Conservation (phyloP, 163 green algal genomes). For the Chlamydomonas reinhardtii region DNA sequence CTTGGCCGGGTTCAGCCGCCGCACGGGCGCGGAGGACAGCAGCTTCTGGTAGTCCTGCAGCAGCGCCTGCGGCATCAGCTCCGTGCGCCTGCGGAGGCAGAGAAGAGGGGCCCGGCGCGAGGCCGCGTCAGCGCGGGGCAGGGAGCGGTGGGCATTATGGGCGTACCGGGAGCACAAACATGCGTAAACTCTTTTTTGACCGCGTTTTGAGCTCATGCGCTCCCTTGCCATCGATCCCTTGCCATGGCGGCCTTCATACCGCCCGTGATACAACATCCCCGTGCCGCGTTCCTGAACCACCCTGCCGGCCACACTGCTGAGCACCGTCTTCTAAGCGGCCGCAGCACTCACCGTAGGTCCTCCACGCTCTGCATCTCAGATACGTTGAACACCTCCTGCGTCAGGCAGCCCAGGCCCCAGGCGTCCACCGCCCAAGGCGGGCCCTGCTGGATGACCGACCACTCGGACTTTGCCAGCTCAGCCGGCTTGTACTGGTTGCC, state of each 20-base stretch:
- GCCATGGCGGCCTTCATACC: too few relatives aligned
- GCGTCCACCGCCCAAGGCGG: constrained; percentile 95
- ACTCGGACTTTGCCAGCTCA: constrained; percentile 87
- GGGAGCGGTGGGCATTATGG: too few relatives aligned
- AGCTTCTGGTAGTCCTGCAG: constrained; percentile 95
- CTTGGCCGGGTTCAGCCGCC: constrained; percentile 92
- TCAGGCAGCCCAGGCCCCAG: constrained; percentile 98
- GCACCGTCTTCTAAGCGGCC: not conserved
- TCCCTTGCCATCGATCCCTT: too few relatives aligned
- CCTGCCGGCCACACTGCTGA: not conserved
- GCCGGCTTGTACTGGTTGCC: constrained; percentile 91
- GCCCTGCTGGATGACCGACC: constrained; percentile 75
- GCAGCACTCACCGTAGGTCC: constrained; percentile 47
- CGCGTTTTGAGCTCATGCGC: too few relatives aligned
- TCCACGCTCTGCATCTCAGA: constrained; percentile 59
- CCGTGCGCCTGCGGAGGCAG: constrained; percentile 71
- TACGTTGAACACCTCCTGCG: constrained; percentile 91
- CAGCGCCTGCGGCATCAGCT: constrained; percentile 87
- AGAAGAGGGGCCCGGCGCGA: too few relatives aligned
- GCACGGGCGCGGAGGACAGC: constrained; percentile 78
- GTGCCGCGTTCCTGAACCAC: too few relatives aligned
- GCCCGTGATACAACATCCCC: too few relatives aligned
- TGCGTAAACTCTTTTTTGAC: too few relatives aligned
- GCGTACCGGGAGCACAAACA: too few relatives aligned
- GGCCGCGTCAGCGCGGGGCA: not conserved